Evolutionary conservation across 1,139 yeast species (phyloP), one percentile per base, ranked within the genome.

Genomic region (Taphrina pruni): DNA sequence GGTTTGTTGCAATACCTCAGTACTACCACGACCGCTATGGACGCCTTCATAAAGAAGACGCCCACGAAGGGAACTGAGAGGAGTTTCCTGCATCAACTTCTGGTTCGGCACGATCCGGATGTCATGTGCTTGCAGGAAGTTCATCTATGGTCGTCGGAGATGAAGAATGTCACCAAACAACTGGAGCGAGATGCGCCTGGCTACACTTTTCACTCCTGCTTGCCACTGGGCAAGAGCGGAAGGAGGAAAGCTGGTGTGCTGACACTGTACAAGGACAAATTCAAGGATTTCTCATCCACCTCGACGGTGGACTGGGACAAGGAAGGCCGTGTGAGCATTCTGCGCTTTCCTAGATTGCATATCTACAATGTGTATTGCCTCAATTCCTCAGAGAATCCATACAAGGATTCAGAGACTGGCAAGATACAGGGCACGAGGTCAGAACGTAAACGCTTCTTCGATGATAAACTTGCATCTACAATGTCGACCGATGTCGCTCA

Each of bases 351-450:
- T 6, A 45, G 36, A 7, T 45, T 64, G 35, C 26, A 26, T 36
- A 36, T 64, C 36, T 35, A 54, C 67, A 64, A 64, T 55, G 67
- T 64, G 7, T 64, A 64, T 26, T 54, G 67, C 36, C 61, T 55
- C 17, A 64, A 64, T 38, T 48, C 57, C 36, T 55, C 60, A 20
- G 67, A 64, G 8, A 43, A 64, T 36, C 61, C 60, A 32, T 64
- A 39, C 55, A 32, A 50, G 43, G 61, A 54, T 21, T 46, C 55
- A 11, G 43, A 14, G n/a, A 64, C 60, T 9, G 67, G 61, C n/a
- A 20, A n/a, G 7, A 26, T 45, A 17, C 12, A 20, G 9, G 67
- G 67, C 20, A 54, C 67, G 7, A 9, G 67, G 14, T 56, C 67
- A 21, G 61, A 64, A 20, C 45, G 67, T 20, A 64, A 64, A n/a